Evolutionary conservation across 164 flowering plant species (phyloP).

Genomic region (grape (Vitis vinifera)): ASM3070453v1 NC_081806.1:2361001-2361500

Average conservation of each 20-base stretch:
- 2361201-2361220: constrained; percentile 12
- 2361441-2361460: too few relatives aligned
- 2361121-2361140: constrained; percentile 6
- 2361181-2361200: constrained; percentile 25
- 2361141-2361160: constrained; percentile 1
- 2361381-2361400: too few relatives aligned
- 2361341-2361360: too few relatives aligned
- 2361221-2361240: constrained; percentile 11
- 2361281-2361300: constrained; percentile 1
- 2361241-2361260: constrained; percentile 9
- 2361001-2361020: constrained; percentile 23
- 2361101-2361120: constrained; percentile 47
- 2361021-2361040: constrained; percentile 4
- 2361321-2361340: too few relatives aligned
- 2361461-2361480: not conserved
- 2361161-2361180: constrained; percentile 16
- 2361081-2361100: constrained; percentile 21
- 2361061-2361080: constrained; percentile 10
- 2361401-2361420: too few relatives aligned
- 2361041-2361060: not conserved
- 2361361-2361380: too few relatives aligned
- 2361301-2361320: not conserved
- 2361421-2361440: too few relatives aligned
- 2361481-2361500: not conserved
- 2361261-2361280: constrained; percentile 31